Evolutionary conservation across 805 yeast species (phyloP).

Genomic region (Clavispora santaluciae): DNA sequence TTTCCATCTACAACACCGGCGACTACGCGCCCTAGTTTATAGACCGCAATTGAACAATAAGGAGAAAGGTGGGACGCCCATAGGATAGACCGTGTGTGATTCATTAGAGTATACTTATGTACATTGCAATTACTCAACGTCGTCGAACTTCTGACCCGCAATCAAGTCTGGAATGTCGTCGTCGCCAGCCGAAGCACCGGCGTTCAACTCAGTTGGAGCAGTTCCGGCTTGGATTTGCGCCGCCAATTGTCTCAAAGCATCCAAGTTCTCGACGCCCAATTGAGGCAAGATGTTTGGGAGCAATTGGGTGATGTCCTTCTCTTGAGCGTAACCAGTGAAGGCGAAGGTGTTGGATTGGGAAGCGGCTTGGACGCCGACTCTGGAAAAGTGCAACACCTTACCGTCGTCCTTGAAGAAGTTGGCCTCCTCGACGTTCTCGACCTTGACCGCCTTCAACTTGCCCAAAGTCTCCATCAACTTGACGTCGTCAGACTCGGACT

Average conservation of each 20-base stretch:
- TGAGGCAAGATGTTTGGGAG: conserved; percentile 93
- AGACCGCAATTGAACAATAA: conserved; percentile 1
- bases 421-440: conserved; percentile 92
- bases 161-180: conserved; percentile 76
- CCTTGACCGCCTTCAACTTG: conserved; percentile 83
- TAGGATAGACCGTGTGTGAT: background rate
- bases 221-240: conserved; percentile 72
- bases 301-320: conserved; percentile 86
- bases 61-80: background rate
- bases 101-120: conserved; percentile 3
- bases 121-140: conserved; percentile 33
- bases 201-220: conserved; percentile 44
- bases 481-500: conserved; percentile 80
- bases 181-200: conserved; percentile 38
- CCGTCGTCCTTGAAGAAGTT: conserved; percentile 97
- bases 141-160: conserved; percentile 85
- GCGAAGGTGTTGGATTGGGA: conserved; percentile 88
- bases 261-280: conserved; percentile 93
- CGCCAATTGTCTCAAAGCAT: conserved; percentile 83
- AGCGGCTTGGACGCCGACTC: conserved; percentile 94
- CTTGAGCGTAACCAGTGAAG: conserved; percentile 92
- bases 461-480: conserved; percentile 84
- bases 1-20: conserved; percentile 53
- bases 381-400: conserved; percentile 90
- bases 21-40: conserved; percentile 31